Percentiles rank a stretch among this genome's conserved stretches.
These are phyloP conservation scores for Coemansia sp. DNA, from an alignment of 371 early-diverging fungal genomes.

Conservation along the genomic window DNA sequence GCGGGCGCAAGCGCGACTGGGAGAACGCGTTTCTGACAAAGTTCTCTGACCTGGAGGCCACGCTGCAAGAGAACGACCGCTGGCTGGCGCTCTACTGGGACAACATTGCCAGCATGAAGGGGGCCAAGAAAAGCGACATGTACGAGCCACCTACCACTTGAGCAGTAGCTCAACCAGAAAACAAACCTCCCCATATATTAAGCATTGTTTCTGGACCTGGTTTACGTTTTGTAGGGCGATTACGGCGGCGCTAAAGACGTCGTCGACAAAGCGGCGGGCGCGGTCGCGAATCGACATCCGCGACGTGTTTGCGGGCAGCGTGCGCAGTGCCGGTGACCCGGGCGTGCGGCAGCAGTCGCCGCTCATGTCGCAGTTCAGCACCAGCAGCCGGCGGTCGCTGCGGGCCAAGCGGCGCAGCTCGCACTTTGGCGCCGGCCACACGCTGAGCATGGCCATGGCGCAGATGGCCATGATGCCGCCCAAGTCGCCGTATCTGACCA, in stretches of 20 bases:
- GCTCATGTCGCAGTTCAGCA: slow-evolving; percentile 13
- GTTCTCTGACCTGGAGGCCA: slow-evolving; percentile 41
- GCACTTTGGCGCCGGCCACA: slow-evolving; percentile 21
- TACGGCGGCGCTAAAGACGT: slow-evolving; percentile 45
- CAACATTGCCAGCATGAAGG: slow-evolving; percentile 37
- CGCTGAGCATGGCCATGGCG: slow-evolving; percentile 42
- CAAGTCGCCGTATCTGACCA: slow-evolving; percentile 40
- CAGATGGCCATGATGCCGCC: slow-evolving; percentile 49
- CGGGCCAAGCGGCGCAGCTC: slow-evolving; percentile 22
- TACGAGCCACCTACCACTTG: slow-evolving; percentile 18
- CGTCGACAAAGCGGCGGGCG: slow-evolving; percentile 38
- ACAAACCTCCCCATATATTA: neutral
- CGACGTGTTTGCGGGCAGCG: slow-evolving; percentile 37
- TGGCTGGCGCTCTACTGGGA: slow-evolving; percentile 47
- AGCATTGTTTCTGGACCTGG: neutral
- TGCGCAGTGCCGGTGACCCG: slow-evolving; percentile 1
- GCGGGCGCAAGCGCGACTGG: slow-evolving; percentile 46
- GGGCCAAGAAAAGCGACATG: slow-evolving; percentile 27
- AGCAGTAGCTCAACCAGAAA: neutral
- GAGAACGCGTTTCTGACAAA: slow-evolving; percentile 45
- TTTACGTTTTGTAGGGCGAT: too few relatives aligned
- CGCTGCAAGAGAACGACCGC: slow-evolving; percentile 47
- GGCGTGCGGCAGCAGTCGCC: slow-evolving; percentile 20
- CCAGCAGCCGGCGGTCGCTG: slow-evolving; percentile 10
- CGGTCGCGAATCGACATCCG: slow-evolving; percentile 47